These are phyloP conservation scores for Amanita subjunquillea DNA, from an alignment of 768 basidiomycete genomes.

Conservation along the genomic window DNA sequence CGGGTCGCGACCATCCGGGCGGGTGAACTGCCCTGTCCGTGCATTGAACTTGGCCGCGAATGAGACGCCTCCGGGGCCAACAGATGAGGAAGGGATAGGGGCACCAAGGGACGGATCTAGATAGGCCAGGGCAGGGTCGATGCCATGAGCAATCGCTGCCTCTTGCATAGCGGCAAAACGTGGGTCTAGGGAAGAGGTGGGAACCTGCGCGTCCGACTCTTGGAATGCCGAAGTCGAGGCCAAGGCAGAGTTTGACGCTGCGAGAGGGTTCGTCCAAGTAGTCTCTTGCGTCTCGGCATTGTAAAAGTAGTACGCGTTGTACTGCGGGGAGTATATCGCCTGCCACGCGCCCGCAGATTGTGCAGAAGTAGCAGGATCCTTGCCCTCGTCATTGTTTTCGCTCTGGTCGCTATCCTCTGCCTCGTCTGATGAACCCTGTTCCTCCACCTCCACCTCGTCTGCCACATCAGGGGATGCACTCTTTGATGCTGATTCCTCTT, in stretches of 20 bases:
- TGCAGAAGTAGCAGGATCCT: constrained; percentile 5
- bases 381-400: not conserved
- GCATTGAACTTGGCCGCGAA: constrained; percentile 75
- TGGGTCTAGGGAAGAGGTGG: constrained; percentile 15
- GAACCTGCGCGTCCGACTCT: constrained; percentile 12
- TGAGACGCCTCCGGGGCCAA: constrained; percentile 23
- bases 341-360: constrained; percentile 45
- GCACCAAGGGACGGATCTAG: constrained; percentile 67
- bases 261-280: constrained; percentile 75
- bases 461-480: not conserved
- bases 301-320: constrained; percentile 82
- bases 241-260: constrained; percentile 19
- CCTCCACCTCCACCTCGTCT: not conserved
- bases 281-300: constrained; percentile 69
- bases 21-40: constrained; percentile 68
- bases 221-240: constrained; percentile 14
- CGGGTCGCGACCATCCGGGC: constrained; percentile 58
- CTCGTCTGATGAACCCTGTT: not conserved
- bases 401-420: not conserved
- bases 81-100: constrained; percentile 14
- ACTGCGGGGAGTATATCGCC: constrained; percentile 67
- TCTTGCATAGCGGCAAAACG: constrained; percentile 48
- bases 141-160: constrained; percentile 68
- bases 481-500: not conserved
- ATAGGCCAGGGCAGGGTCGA: constrained; percentile 72